Evolutionary conservation across 169 alveolate genomes (phyloP), one percentile per base, ranked within the genome.

Genomic region (Cryptosporidium sp.): DNA sequence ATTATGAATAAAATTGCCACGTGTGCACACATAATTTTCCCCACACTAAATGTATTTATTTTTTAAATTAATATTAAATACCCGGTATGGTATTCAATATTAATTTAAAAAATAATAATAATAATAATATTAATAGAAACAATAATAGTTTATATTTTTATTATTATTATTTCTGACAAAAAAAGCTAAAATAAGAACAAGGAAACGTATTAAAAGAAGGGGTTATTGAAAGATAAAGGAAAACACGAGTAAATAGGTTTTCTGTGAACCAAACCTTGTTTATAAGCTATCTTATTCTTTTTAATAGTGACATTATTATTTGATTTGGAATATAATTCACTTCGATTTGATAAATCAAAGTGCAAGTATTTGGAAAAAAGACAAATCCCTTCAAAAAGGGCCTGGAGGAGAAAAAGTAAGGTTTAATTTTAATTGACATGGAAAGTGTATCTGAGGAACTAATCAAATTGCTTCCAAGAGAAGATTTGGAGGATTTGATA

Each of bases 401-500:
- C 67, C 35, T 55, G 35, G 37, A 26, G 31, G 21, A 23, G 23
- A 16, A 55, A 55, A 55, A 23, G 16, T 55, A 55, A 55, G 18
- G 29, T 9, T 0, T 21, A 55, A 10, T 4, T 23, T 2, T 55
- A 55, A 26, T 55, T 55, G 50, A 41, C 23, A 70, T 70, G 84
- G 51, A 55, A 39, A 55, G 8, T 3, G 9, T 73, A 55, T 51
- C 71, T 51, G 70, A 73, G 23, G 86, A 73, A 35, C 51, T 73
- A 35, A 73, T 73, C 10, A 73, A 37, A 12, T 35, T 59, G n/a
- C 86, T 73, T 73, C 35, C 86, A 18, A 73, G 70, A n/a, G 86
- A 73, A 23, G 86, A 73, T 26, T 59, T 73, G 58, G 86, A 73
- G 45, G 71, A 51, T 21, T 7, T 26, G 10, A 41, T 73, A 6